Evolutionary conservation across 192 early-diverging fungal genomes (phyloP).

Genomic region (Entrophospora sp.): DNA sequence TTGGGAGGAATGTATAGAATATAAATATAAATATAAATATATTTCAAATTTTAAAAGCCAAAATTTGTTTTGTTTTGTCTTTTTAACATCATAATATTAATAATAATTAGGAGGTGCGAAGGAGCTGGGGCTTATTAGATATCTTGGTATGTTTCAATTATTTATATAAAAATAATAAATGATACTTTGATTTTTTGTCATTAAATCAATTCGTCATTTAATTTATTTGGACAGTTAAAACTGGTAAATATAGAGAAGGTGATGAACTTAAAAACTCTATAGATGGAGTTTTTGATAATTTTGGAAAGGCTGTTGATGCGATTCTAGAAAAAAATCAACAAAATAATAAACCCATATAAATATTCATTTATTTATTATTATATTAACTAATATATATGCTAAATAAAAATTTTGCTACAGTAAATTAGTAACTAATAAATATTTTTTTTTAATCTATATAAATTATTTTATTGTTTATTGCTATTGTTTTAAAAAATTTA

Average conservation of each 20-base stretch:
- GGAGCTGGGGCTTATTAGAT: constrained; percentile 58
- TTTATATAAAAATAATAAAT: background rate
- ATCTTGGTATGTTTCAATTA: constrained; percentile 31
- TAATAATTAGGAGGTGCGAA: constrained; percentile 52
- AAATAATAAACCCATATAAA: too few species aligned
- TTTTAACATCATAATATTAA: too few species aligned
- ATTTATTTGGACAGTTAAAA: too few species aligned
- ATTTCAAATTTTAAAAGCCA: background rate
- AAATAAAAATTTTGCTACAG: too few species aligned
- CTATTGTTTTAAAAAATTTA: too few species aligned
- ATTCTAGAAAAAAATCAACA: constrained; percentile 36
- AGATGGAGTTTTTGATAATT: constrained; percentile 49
- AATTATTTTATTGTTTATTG: too few species aligned
- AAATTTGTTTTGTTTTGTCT: too few species aligned
- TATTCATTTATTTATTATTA: too few species aligned
- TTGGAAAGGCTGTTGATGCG: constrained; percentile 57
- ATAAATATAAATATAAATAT: background rate
- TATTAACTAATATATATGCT: too few species aligned
- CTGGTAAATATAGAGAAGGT: constrained; percentile 71
- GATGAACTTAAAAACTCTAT: constrained; percentile 56
- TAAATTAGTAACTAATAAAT: too few species aligned
- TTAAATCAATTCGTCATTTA: constrained; percentile 14
- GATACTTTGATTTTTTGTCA: background rate
- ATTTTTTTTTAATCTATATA: too few species aligned
- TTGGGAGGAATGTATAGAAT: constrained; percentile 40